A percentile compares a stretch with the other conserved stretches of the same genome.
phyloP scores from a whole-genome alignment of 805 yeast species.

The Wickerhamiella occidentalis region DNA sequence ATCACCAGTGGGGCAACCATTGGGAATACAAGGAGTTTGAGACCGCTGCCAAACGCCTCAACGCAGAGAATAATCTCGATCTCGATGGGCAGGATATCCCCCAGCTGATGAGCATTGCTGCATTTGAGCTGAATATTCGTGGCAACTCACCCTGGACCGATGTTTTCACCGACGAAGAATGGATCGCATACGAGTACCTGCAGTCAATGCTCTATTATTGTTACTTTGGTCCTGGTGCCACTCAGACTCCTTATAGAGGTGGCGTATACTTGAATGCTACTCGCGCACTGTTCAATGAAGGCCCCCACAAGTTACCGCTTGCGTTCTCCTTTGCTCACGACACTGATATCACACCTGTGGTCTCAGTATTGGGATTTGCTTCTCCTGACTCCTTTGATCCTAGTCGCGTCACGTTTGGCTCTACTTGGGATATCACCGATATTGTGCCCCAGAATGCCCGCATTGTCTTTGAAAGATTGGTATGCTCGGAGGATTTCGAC shows the following conservation, averaged over 20 bases:
- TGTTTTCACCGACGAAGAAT: constrained; percentile 25
- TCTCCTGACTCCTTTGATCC: constrained; percentile 32
- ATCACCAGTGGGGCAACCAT: background rate
- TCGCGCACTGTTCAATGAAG: constrained; percentile 33
- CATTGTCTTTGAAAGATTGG: constrained; percentile 25
- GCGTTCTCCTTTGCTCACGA: constrained; percentile 47
- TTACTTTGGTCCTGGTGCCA: constrained; percentile 25
- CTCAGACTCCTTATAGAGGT: constrained; percentile 29
- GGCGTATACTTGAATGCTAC: constrained; percentile 40
- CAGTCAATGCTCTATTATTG: constrained; percentile 22
- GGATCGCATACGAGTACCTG: constrained; percentile 22
- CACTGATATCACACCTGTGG: constrained; percentile 41
- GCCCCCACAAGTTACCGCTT: constrained; percentile 28
- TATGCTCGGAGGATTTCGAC: constrained; percentile 30
- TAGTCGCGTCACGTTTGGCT: constrained; percentile 33
- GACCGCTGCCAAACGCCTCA: constrained; percentile 20
- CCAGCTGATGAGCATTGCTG: constrained; percentile 35
- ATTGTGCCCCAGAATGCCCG: constrained; percentile 26
- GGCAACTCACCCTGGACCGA: constrained; percentile 35
- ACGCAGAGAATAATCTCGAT: constrained; percentile 24
- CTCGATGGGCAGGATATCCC: constrained; percentile 33
- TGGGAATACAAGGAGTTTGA: constrained; percentile 15
- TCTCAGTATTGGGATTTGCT: constrained; percentile 39
- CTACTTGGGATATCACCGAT: constrained; percentile 38
- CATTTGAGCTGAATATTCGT: constrained; percentile 39